A percentile compares a stretch with the other conserved stretches of the same genome.
Conservation (phyloP, 2,329 filamentous ascomycete genomes). For the Aspergillus pseudoglaucus region DNA sequence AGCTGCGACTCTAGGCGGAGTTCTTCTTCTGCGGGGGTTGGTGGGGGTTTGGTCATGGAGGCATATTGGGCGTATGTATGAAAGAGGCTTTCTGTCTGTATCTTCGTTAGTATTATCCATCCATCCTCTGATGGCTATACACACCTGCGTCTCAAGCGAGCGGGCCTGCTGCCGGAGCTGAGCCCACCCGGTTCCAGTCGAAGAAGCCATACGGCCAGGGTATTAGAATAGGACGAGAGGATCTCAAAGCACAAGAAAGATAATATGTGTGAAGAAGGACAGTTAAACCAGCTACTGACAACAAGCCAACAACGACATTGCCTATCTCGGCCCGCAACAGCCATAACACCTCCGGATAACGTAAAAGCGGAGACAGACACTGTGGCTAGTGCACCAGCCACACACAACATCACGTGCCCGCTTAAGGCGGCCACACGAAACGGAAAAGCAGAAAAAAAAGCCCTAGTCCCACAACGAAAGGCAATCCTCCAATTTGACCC, state of each 20-base stretch:
- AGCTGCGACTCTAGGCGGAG: constrained; percentile 70
- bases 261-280: not conserved
- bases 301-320: not conserved
- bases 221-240: not conserved
- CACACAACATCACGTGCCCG: constrained; percentile 20
- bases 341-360: not conserved
- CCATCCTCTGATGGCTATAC: constrained; percentile 3
- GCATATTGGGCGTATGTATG: constrained; percentile 84
- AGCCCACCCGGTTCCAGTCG: constrained; percentile 70
- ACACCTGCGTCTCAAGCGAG: constrained; percentile 79
- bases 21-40: constrained; percentile 82
- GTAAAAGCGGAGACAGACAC: not conserved
- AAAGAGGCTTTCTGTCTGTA: constrained; percentile 67
- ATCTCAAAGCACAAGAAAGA: constrained; percentile 1
- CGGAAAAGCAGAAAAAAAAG: constrained; percentile 34
- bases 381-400: not conserved
- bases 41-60: constrained; percentile 67
- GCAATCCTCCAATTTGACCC: constrained; percentile 29
- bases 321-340: not conserved
- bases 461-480: constrained; percentile 42
- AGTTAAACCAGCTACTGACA: not conserved
- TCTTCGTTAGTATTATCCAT: not conserved
- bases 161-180: constrained; percentile 90
- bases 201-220: constrained; percentile 43
- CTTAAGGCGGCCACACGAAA: constrained; percentile 23